Base-by-base conservation (phyloP, 805 yeast genomes). In the Starmerella floricola region DNA sequence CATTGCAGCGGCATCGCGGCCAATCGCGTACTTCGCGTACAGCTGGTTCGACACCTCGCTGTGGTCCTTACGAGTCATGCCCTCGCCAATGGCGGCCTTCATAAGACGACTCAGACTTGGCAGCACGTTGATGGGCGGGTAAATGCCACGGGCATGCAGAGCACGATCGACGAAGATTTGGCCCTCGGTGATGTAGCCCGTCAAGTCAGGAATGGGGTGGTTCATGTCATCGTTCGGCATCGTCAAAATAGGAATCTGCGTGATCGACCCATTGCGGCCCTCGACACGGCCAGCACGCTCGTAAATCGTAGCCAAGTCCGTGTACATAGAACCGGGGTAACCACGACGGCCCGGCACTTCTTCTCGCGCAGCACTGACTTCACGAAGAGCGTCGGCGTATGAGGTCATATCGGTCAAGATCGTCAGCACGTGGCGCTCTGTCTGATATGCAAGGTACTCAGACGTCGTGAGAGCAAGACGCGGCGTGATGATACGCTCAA, bases 301-400 rank as follows among this genome's bases (percentile, higher is more conserved):
- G 66, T 91, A 91, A 60, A 91, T 86, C 40, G 97, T 91, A 39
- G 97, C 84, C 72, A 91, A 84, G 79, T 91, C 99, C 36, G 99
- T 91, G 71, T 91, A 91, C 99, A 91, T 91, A 67, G 91, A 91
- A 82, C 99, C 99, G 52, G 99, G 99, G 67, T 91, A 91, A 73
- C 99, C 99, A 79, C 99, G 86, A 76, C 99, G 86, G 74, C 99
- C 99, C 62, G 98, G 98, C 36, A 91, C 98, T 70, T 93, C 98
- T 69, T 91, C 99, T 74, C 99, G 86, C 37, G 99, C 99, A 48
- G 99, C 98, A 50, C 96, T 86, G 39, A 91, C 98, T 71, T 91
- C 99, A 79, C 99, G 87, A 62, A 91, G 72, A 31, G 99, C 99
- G 65, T 91, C 99, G 31, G 99, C 99, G 63, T 91, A 91, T n/a